Base-by-base conservation (phyloP, 108 stramenopile species). In the Cyclotella choctawhatcheeana region DNA sequence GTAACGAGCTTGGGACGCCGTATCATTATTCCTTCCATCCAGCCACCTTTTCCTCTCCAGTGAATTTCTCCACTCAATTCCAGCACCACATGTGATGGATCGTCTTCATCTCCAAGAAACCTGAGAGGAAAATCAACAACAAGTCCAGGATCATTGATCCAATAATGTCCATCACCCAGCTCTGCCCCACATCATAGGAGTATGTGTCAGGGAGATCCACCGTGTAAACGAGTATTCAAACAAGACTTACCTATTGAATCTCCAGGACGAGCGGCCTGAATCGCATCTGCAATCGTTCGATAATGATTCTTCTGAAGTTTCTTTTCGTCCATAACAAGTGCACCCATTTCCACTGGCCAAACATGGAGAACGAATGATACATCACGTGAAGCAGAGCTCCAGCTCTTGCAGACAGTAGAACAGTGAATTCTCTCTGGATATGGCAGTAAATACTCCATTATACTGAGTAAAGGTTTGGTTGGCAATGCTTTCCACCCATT, bases 131-230 rank as follows among this genome's bases (percentile, higher is more conserved):
- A 62, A 33, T 88, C 61, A 20, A 96, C 44, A 2, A 74, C 26
- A 7, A 93, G 72, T 8, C 82, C 88, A 30, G 86, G 73, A 10
- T 91, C 90, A 5, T 81, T 87, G 13, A 89, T 74, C 84, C 90
- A 96, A 58, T 96, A 93, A 66, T 93, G 92, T 26, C 95, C 95
- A 73, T 91, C 90, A 34, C 86, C 86, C 21, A 93, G 84, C 64
- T 92, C 90, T 83, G 48, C 3, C 33, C 13, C 54, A 59, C 33
- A 33, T n/a, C n/a, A 55, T 29, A 55, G 4, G 24, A 58, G 30
- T 13, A 58, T 58, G 29, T 5, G 13, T 5, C n/a, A n/a, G n/a
- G n/a, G n/a, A n/a, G n/a, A n/a, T n/a, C n/a, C n/a, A n/a, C n/a
- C n/a, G n/a, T 58, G 29, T 17, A 24, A 31, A 21, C 12, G 29